A percentile compares a stretch with the other conserved stretches of the same genome.
These are phyloP conservation scores for Aspergillus wentii DNA, from an alignment of 495 filamentous ascomycete species.

Conservation along the genomic window DNA sequence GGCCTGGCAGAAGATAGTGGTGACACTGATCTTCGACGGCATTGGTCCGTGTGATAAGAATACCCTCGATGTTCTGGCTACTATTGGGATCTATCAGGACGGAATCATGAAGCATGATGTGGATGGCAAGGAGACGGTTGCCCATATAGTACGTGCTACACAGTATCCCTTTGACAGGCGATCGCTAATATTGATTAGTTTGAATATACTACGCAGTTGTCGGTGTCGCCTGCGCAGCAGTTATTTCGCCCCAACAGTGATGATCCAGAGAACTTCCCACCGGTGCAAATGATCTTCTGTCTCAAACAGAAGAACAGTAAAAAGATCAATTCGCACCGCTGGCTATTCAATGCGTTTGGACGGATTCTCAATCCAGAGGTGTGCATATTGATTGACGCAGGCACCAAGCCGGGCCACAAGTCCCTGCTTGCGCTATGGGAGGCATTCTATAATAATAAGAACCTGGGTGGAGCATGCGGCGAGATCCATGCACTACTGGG, in stretches of 20 bases:
- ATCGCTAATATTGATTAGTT: constrained; percentile 48
- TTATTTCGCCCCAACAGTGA: constrained; percentile 87
- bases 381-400: constrained; percentile 92
- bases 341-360: constrained; percentile 98
- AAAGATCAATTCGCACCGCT: constrained; percentile 99
- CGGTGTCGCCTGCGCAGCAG: constrained; percentile 90
- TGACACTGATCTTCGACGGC: constrained; percentile 91
- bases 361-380: constrained; percentile 95
- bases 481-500: constrained; percentile 98
- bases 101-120: constrained; percentile 98
- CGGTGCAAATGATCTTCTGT: constrained; percentile 98
- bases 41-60: constrained; percentile 97
- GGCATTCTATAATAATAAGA: constrained; percentile 97
- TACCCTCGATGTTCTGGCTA: constrained; percentile 89
- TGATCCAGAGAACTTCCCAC: constrained; percentile 74
- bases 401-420: constrained; percentile 89
- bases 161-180: not conserved
- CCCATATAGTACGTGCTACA: constrained; percentile 66
- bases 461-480: constrained; percentile 94
- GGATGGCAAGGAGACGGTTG: constrained; percentile 89
- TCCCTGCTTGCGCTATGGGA: constrained; percentile 96
- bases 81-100: constrained; percentile 93
- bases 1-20: constrained; percentile 99
- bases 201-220: constrained; percentile 98
- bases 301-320: constrained; percentile 98